Conservation (phyloP, 2,329 filamentous ascomycete species). For the Apiospora phragmitis region DNA sequence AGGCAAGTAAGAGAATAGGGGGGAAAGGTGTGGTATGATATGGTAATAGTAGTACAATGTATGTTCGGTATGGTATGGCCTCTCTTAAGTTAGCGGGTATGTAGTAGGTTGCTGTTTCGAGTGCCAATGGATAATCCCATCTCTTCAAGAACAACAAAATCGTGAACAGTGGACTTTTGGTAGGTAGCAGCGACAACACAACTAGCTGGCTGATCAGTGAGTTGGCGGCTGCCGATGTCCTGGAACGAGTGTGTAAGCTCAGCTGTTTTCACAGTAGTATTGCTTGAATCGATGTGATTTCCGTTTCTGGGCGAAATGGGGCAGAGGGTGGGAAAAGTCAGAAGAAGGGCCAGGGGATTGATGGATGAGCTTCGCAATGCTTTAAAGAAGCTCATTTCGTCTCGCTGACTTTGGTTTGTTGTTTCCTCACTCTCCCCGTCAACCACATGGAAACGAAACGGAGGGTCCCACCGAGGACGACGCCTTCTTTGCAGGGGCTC, state of each 20-base stretch:
- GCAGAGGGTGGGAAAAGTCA: conserved; percentile 6
- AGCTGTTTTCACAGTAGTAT: neutral
- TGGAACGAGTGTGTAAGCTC: neutral
- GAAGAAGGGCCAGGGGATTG: neutral
- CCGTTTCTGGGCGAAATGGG: neutral
- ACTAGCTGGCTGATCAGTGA: too few relatives aligned
- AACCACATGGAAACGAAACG: conserved; percentile 13
- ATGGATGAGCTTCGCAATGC: conserved; percentile 16
- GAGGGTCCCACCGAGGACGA: neutral
- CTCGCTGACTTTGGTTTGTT: conserved; percentile 22
- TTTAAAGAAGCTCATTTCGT: conserved; percentile 27
- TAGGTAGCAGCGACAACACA: neutral
- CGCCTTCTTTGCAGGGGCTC: conserved; percentile 1
- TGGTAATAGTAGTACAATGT: neutral
- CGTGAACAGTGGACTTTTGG: conserved; percentile 2
- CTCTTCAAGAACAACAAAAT: conserved; percentile 14
- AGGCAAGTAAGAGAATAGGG: neutral
- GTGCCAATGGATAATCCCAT: conserved; percentile 8
- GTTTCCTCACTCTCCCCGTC: conserved; percentile 24
- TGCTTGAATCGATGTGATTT: neutral
- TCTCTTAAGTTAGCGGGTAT: neutral
- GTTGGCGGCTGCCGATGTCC: neutral
- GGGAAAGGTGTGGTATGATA: neutral
- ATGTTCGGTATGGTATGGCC: neutral
- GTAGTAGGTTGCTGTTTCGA: neutral